Conservation (phyloP, 2,329 filamentous ascomycete species). For the Penicillium sp. region DNA sequence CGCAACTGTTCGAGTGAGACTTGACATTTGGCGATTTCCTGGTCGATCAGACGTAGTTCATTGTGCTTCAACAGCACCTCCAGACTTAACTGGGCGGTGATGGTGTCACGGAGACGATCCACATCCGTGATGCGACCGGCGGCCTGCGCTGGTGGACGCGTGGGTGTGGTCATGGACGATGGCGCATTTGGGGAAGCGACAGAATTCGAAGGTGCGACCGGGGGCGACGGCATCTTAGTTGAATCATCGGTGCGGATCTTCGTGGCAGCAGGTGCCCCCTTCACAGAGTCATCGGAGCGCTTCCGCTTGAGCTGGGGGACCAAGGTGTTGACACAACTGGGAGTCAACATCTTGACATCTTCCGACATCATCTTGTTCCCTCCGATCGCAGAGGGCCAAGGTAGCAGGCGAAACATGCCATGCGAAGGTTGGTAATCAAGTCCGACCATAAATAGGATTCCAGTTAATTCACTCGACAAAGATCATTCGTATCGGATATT, state of each 20-base stretch:
- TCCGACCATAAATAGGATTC: constrained; percentile 3
- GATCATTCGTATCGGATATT: background rate
- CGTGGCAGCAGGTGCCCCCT: constrained; percentile 31
- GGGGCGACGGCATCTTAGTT: background rate
- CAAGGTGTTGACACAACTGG: constrained; percentile 29
- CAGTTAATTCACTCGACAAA: constrained; percentile 5
- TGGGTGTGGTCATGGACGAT: constrained; percentile 11
- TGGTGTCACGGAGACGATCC: constrained; percentile 64
- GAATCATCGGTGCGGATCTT: constrained; percentile 33
- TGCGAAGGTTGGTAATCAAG: constrained; percentile 32
- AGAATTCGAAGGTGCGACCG: constrained; percentile 2
- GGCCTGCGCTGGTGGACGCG: constrained; percentile 19
- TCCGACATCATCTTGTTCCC: constrained; percentile 47
- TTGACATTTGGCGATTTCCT: constrained; percentile 95
- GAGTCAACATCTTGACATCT: constrained; percentile 45
- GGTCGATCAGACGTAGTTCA: constrained; percentile 89
- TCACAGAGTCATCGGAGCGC: constrained; percentile 52
- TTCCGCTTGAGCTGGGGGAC: constrained; percentile 58
- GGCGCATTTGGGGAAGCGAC: background rate
- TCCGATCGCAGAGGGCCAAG: constrained; percentile 48
- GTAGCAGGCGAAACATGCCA: constrained; percentile 52
- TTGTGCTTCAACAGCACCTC: constrained; percentile 94
- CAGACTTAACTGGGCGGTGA: constrained; percentile 84
- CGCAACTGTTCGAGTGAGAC: constrained; percentile 89
- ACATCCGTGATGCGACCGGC: constrained; percentile 26